phyloP scores from a whole-genome alignment of 495 filamentous ascomycete genomes.

The Penicillium diatomitis region DNA sequence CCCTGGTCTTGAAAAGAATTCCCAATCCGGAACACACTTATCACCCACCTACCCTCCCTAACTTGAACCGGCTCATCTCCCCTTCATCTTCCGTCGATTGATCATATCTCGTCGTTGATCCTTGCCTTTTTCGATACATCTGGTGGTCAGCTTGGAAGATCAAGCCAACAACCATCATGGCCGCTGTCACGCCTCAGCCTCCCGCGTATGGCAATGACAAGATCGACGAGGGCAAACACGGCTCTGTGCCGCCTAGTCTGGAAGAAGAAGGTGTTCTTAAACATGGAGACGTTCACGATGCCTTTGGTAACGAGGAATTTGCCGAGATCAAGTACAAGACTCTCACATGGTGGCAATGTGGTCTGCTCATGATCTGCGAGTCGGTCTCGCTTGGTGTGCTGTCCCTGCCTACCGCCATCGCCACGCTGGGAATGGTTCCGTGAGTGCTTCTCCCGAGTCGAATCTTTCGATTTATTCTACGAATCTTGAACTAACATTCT shows the following conservation, averaged over 20 bases:
- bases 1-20: too few species aligned
- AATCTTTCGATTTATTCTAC: neutral
- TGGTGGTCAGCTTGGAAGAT: neutral
- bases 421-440: slow-evolving; percentile 53
- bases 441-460: slow-evolving; percentile 1
- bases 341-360: slow-evolving; percentile 39
- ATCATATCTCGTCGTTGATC: neutral
- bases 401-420: slow-evolving; percentile 52
- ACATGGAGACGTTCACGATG: slow-evolving; percentile 23
- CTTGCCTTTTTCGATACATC: too few species aligned
- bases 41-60: too few species aligned
- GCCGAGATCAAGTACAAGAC: slow-evolving; percentile 41
- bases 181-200: slow-evolving; percentile 10
- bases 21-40: too few species aligned
- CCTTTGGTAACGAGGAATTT: slow-evolving; percentile 36
- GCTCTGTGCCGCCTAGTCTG: neutral
- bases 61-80: too few species aligned
- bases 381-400: slow-evolving; percentile 63
- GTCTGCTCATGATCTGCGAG: slow-evolving; percentile 56
- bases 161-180: slow-evolving; percentile 15
- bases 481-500: neutral
- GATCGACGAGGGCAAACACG: slow-evolving; percentile 11
- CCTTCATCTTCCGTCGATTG: neutral
- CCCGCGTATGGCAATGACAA: slow-evolving; percentile 16
- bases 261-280: slow-evolving; percentile 30